These are phyloP conservation scores for Henckelia pumila DNA, from an alignment of 257 asterid genomes.

Conservation along the genomic window DNA sequence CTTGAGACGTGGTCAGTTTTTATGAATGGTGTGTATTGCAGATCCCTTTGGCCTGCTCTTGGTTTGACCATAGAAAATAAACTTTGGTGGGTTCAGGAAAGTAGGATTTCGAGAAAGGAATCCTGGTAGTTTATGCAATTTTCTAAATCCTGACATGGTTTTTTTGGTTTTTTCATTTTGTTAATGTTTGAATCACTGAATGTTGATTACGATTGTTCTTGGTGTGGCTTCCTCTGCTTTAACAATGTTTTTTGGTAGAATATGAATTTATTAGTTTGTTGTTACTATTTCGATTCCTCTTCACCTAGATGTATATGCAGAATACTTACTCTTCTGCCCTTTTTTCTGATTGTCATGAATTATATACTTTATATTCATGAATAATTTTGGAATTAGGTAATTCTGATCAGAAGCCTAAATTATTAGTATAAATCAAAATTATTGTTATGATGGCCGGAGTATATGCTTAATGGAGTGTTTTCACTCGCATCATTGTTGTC, in stretches of 20 bases:
- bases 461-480: no score
- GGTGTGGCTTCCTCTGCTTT: not conserved
- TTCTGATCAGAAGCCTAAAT: no score
- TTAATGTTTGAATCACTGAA: not conserved
- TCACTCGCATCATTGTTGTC: no score
- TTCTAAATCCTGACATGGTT: not conserved
- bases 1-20: slow-evolving; percentile 1
- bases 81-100: slow-evolving; percentile 15
- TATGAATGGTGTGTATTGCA: slow-evolving; percentile 25
- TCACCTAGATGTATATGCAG: no score
- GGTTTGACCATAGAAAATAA: slow-evolving; percentile 11
- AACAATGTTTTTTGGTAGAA: not conserved
- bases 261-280: no score
- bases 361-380: no score
- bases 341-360: no score
- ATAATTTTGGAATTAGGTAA: no score
- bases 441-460: no score
- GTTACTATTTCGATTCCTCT: no score
- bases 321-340: no score
- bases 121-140: not conserved
- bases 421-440: no score
- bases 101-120: not conserved
- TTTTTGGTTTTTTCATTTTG: not conserved
- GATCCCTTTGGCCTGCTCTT: slow-evolving; percentile 30
- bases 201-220: not conserved